Percentiles rank a stretch among this genome's conserved stretches.
Conservation (phyloP, 331 rosid species). For the Acacia pycnantha region DNA sequence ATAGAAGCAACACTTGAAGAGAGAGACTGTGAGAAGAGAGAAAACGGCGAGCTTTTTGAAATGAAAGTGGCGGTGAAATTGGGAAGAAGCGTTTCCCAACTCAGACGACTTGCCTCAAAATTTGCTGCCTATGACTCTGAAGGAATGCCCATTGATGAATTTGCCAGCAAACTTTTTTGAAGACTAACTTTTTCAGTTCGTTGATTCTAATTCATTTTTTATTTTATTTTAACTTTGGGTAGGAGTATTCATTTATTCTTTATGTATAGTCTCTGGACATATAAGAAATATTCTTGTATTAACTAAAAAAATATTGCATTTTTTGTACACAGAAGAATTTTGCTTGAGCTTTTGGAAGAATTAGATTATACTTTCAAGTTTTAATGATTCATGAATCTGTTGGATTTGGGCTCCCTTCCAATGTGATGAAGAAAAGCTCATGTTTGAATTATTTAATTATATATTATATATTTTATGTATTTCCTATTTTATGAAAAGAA, state of each 20-base stretch:
- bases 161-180: conserved; percentile 13
- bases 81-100: conserved; percentile 17
- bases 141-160: background rate
- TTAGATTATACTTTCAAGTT: too few species aligned
- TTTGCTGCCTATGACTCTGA: background rate
- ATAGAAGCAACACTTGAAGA: background rate
- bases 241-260: background rate
- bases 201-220: background rate
- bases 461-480: too few species aligned
- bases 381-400: too few species aligned
- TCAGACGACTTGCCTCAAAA: background rate
- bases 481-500: too few species aligned
- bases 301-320: background rate
- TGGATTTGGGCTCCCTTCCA: too few species aligned
- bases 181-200: background rate
- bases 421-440: too few species aligned
- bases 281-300: background rate
- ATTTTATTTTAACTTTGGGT: background rate
- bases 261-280: background rate
- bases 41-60: conserved; percentile 1
- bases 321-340: background rate
- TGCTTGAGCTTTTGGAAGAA: too few species aligned
- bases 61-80: background rate
- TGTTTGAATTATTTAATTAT: too few species aligned
- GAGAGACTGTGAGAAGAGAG: background rate